phyloP scores from a whole-genome alignment of 345 rosid species.

The Geranium brycei region DNA sequence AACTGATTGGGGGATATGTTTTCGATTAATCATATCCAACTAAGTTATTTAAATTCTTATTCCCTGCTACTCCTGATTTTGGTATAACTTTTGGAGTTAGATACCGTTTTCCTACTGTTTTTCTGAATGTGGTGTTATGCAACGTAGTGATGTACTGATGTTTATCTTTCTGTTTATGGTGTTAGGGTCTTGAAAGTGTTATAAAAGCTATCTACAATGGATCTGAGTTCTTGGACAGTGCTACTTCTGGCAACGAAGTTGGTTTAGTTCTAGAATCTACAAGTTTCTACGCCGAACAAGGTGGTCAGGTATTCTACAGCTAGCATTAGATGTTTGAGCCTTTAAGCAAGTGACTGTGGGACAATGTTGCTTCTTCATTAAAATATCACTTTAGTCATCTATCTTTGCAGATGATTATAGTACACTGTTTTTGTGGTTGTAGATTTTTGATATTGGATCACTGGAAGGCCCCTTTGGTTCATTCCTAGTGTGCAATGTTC shows the following conservation, averaged over 20 bases:
- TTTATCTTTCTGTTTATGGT: background rate
- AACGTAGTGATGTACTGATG: no score
- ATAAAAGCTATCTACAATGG: conserved; percentile 81
- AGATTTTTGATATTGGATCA: conserved; percentile 75
- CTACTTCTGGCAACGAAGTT: conserved; percentile 35
- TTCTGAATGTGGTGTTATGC: no score
- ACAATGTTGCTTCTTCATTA: no score
- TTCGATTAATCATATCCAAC: no score
- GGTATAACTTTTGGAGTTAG: no score
- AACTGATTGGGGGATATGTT: no score
- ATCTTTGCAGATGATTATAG: background rate
- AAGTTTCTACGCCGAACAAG: conserved; percentile 96
- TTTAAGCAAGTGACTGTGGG: no score
- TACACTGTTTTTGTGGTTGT: background rate
- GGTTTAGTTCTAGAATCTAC: conserved; percentile 72
- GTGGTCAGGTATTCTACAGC: conserved; percentile 70
- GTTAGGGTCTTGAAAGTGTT: conserved; percentile 57
- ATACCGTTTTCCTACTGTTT: no score
- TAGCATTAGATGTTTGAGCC: no score
- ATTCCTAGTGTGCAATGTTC: conserved; percentile 71
- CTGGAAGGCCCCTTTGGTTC: conserved; percentile 69
- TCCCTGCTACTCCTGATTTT: no score
- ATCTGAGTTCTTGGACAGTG: conserved; percentile 49
- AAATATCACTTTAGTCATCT: no score
- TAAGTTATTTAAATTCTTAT: no score